Conservation (phyloP, 1,284 basidiomycete species). For the Waitea zeae region DNA sequence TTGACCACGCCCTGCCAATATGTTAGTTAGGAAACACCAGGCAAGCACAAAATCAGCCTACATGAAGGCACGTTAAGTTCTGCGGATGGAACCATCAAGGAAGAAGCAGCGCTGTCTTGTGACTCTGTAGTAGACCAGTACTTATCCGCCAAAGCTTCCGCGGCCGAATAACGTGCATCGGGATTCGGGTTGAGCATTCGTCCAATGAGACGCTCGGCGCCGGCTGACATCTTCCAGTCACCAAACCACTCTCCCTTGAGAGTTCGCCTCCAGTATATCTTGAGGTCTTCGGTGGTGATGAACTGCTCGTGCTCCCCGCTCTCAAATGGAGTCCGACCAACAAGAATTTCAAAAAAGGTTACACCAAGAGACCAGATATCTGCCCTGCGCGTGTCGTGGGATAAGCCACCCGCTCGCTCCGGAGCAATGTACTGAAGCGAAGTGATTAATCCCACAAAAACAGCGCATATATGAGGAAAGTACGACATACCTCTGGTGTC, state of each 20-base stretch:
- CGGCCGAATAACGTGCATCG: slow-evolving; percentile 49
- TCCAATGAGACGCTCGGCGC: slow-evolving; percentile 45
- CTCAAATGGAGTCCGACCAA: slow-evolving; percentile 87
- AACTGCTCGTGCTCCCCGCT: slow-evolving; percentile 65
- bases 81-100: too few relatives aligned
- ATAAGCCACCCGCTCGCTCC: slow-evolving; percentile 68
- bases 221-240: slow-evolving; percentile 51
- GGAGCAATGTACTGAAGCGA: slow-evolving; percentile 67
- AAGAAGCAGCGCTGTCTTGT: too few relatives aligned
- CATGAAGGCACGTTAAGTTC: too few relatives aligned
- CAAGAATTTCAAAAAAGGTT: slow-evolving; percentile 83
- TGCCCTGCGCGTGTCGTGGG: slow-evolving; percentile 83
- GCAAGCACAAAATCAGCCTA: too few relatives aligned
- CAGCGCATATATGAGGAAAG: too few relatives aligned
- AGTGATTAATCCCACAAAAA: slow-evolving; percentile 1
- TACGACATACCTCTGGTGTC: slow-evolving; percentile 57
- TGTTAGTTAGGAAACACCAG: too few relatives aligned
- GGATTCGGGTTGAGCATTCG: slow-evolving; percentile 68
- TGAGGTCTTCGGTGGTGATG: slow-evolving; percentile 64
- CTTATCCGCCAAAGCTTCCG: slow-evolving; percentile 41
- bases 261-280: slow-evolving; percentile 73
- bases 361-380: slow-evolving; percentile 90
- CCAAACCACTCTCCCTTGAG: slow-evolving; percentile 78
- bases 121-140: too few relatives aligned
- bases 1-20: too few relatives aligned